phyloP scores from a whole-genome alignment of 306 rosid genomes.

The Trifolium repens region DNA sequence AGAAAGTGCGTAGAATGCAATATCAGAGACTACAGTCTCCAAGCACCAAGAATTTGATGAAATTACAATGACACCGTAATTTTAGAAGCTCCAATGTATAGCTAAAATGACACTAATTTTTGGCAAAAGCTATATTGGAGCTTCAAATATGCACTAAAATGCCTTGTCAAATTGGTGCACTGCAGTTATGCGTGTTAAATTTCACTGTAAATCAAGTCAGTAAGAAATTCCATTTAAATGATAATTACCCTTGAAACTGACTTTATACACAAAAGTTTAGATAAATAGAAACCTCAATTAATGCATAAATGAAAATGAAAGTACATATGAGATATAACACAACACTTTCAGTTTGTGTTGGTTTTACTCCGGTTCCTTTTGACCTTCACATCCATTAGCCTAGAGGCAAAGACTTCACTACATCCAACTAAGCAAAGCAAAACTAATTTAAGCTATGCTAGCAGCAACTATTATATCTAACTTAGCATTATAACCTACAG shows the following conservation, averaged over 20 bases:
- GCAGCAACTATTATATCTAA: conserved; percentile 28
- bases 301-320: neutral
- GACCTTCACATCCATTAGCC: conserved; percentile 1
- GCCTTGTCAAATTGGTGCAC: neutral
- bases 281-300: conserved; percentile 3
- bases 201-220: neutral
- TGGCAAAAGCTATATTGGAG: too few species aligned
- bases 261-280: neutral
- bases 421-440: conserved; percentile 25
- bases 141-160: too few species aligned
- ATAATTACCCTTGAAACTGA: neutral
- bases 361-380: neutral
- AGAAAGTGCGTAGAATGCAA: too few species aligned
- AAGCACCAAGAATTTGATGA: too few species aligned
- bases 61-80: too few species aligned
- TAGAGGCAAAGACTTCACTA: neutral
- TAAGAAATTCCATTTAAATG: neutral
- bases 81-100: too few species aligned
- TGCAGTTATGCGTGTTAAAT: neutral
- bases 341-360: neutral
- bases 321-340: conserved; percentile 12
- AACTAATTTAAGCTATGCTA: conserved; percentile 34
- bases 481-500: conserved; percentile 22
- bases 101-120: too few species aligned
- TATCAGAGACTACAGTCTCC: too few species aligned